These are phyloP conservation scores for Phytophthora fragariaefolia DNA, from an alignment of 352 stramenopile genomes.

Conservation along the genomic window DNA sequence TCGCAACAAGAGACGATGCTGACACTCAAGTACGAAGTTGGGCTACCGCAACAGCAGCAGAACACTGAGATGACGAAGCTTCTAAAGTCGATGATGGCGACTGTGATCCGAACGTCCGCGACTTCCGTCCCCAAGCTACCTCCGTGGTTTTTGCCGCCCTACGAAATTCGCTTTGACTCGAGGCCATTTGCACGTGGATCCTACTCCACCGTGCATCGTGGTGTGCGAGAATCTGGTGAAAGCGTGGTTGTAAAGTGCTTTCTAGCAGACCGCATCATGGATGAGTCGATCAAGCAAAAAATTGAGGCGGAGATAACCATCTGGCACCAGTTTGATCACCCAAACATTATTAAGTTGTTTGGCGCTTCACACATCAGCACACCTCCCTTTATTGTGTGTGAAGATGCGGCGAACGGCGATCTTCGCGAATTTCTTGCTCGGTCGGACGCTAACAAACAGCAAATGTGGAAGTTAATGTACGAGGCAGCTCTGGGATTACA, in stretches of 20 bases:
- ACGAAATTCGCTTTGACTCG: slow-evolving; percentile 20
- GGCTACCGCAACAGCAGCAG: slow-evolving; percentile 1
- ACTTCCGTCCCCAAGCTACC: slow-evolving; percentile 4
- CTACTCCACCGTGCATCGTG: slow-evolving; percentile 31
- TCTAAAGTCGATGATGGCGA: slow-evolving; percentile 15
- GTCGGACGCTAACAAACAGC: neutral
- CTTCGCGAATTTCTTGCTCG: slow-evolving; percentile 17
- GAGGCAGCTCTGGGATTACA: slow-evolving; percentile 48
- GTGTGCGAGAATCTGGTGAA: slow-evolving; percentile 23
- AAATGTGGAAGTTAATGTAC: slow-evolving; percentile 34
- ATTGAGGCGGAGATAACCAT: slow-evolving; percentile 35
- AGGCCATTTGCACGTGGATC: slow-evolving; percentile 31
- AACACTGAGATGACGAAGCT: neutral
- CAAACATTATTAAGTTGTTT: slow-evolving; percentile 42
- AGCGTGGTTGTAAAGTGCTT: slow-evolving; percentile 47
- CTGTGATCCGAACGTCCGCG: slow-evolving; percentile 19
- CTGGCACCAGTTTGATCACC: slow-evolving; percentile 40
- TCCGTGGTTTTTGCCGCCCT: slow-evolving; percentile 23
- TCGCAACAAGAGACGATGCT: slow-evolving; percentile 13
- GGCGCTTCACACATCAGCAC: slow-evolving; percentile 38
- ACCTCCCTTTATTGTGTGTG: slow-evolving; percentile 36
- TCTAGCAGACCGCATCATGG: slow-evolving; percentile 13
- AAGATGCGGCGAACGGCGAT: slow-evolving; percentile 33
- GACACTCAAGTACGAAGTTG: slow-evolving; percentile 22
- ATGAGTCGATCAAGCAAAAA: slow-evolving; percentile 4